These are phyloP conservation scores for Plenodomus lindquistii DNA, from an alignment of 2,329 filamentous ascomycete species.

Conservation along the genomic window DNA sequence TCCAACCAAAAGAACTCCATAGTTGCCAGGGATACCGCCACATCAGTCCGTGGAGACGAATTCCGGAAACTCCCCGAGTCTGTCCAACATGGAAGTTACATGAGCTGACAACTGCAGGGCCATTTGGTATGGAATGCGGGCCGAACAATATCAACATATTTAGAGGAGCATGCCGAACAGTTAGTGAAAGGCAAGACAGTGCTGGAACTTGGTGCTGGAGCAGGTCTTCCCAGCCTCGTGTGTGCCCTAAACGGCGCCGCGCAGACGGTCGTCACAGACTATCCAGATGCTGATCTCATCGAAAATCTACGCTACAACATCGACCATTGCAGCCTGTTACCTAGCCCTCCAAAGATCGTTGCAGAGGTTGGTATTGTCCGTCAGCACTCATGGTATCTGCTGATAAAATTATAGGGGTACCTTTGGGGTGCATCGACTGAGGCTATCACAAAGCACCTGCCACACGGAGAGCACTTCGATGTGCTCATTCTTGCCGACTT, in stretches of 20 bases:
- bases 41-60: background rate
- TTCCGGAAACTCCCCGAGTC: background rate
- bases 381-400: constrained; percentile 2
- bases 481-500: constrained; percentile 85
- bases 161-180: constrained; percentile 67
- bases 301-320: constrained; percentile 80
- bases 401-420: constrained; percentile 62
- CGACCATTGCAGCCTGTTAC: constrained; percentile 54
- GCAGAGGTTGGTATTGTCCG: constrained; percentile 37
- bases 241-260: constrained; percentile 72
- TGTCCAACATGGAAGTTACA: background rate
- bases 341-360: constrained; percentile 41
- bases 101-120: constrained; percentile 53
- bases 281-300: constrained; percentile 82
- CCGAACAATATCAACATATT: constrained; percentile 74
- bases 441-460: constrained; percentile 63
- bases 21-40: background rate
- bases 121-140: constrained; percentile 92
- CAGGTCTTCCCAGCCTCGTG: constrained; percentile 80
- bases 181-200: constrained; percentile 71
- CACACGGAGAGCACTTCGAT: constrained; percentile 65
- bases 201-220: constrained; percentile 86
- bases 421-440: constrained; percentile 76
- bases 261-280: constrained; percentile 79
- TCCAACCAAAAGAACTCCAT: constrained; percentile 1